A percentile compares a stretch with the other conserved stretches of the same genome.
Evolutionary conservation across 148 eudicot species (phyloP).

Genomic region (Talinum fruticosum): DNA sequence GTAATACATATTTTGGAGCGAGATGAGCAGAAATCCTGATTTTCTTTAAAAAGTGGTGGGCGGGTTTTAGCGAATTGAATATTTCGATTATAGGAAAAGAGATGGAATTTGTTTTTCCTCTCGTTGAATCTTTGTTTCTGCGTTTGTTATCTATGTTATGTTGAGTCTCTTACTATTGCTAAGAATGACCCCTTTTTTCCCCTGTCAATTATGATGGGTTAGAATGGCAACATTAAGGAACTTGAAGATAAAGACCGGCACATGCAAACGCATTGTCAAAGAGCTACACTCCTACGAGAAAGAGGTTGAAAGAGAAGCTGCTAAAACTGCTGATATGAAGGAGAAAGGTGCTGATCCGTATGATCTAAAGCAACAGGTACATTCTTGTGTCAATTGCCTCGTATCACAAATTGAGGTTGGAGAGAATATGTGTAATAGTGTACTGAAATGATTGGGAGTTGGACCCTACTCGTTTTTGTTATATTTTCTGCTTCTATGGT

Average conservation of each 20-base stretch:
- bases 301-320: slow-evolving; percentile 90
- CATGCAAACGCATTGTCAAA: slow-evolving; percentile 82
- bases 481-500: background rate
- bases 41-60: too few relatives aligned
- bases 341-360: slow-evolving; percentile 90
- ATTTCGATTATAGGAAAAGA: too few relatives aligned
- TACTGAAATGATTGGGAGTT: background rate
- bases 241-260: slow-evolving; percentile 88
- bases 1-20: too few relatives aligned
- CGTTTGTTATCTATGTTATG: background rate
- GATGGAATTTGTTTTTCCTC: too few relatives aligned
- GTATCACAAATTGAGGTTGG: background rate
- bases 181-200: background rate
- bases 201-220: slow-evolving; percentile 11
- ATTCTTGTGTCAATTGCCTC: background rate
- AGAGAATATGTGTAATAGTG: background rate
- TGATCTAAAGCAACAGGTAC: slow-evolving; percentile 96
- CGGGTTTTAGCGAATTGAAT: too few relatives aligned
- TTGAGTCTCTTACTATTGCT: background rate
- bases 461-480: background rate
- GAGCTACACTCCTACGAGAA: slow-evolving; percentile 87
- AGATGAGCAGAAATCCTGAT: too few relatives aligned
- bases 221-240: slow-evolving; percentile 79
- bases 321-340: slow-evolving; percentile 93
- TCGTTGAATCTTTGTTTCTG: too few relatives aligned